Base-by-base conservation (phyloP, 768 basidiomycete genomes). In the Paxillus involutus region DNA sequence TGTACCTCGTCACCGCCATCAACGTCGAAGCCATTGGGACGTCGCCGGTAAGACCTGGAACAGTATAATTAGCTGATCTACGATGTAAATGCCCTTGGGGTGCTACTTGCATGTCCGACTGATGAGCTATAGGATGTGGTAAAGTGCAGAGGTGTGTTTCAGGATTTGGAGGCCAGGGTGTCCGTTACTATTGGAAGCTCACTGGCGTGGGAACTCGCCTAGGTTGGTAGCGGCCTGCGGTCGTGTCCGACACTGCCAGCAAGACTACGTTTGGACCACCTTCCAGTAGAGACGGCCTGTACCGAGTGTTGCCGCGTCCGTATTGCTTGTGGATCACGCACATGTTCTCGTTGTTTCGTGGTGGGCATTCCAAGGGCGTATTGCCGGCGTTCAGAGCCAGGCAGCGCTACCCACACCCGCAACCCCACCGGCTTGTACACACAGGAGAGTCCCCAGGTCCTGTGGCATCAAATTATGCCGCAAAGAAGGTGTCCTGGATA, bases 1-100 rank as follows among this genome's bases (percentile, higher is more conserved):
- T 97, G 94, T 55, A 91, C 81, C 30, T 82, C 80, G 61, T 91
- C 91, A 50, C 88, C 87, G 14, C 59, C 63, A 59, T 91, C 89
- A 53, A 87, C 75, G 62, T 90, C 89, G 67, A 85, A 89, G 44
- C 74, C 68, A 51, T 49, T 55, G 36, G 69, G 67, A 50, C 71
- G 72, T 52, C 59, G 64, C 54, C 72, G 59, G 47, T 54, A 56
- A 48, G 73, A 68, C 72, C 75, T 75, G 58, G 21, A 46, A 8
- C 33, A 40, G 32, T 30, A 35, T 49, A 1, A 52, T 66, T 47
- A 68, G 44, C 53, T 30, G 3, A 29, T 44, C 24, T 51, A 30
- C 14, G 14, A 52, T 43, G 19, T 1, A 44, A 13, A 43, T 58
- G n/a, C 17, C 24, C 49, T 47, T 16, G 11, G 36, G 8, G 17